Conservation (phyloP, 192 early-diverging fungal genomes). For the Backusella macrospora region DNA sequence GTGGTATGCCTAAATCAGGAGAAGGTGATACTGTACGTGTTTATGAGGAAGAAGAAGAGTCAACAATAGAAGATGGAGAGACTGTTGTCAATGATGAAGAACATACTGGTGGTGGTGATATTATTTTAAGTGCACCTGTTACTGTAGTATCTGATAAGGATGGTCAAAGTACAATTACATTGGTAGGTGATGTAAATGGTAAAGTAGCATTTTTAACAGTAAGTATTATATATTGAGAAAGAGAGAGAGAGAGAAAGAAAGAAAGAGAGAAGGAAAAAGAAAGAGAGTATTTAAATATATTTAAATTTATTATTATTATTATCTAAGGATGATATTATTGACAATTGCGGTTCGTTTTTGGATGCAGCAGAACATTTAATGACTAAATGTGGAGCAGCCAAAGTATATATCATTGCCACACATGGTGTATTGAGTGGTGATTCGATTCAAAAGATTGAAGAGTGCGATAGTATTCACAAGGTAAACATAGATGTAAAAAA, state of each 20-base stretch:
- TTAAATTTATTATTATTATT: not conserved
- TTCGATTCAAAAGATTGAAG: conserved; percentile 83
- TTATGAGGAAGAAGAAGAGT: conserved; percentile 9
- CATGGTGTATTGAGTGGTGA: conserved; percentile 94
- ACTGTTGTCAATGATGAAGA: conserved; percentile 17
- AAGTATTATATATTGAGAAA: conserved; percentile 9
- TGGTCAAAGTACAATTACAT: conserved; percentile 47
- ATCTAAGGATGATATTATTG: conserved; percentile 91
- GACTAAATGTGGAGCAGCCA: conserved; percentile 75
- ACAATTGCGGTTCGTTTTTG: conserved; percentile 85
- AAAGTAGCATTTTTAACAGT: conserved; percentile 85
- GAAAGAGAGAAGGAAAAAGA: too few relatives aligned
- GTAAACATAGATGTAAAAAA: conserved; percentile 16
- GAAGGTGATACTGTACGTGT: conserved; percentile 16
- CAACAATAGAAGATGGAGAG: not conserved
- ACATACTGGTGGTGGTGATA: conserved; percentile 20
- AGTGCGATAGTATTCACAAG: conserved; percentile 39
- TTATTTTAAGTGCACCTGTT: conserved; percentile 37
- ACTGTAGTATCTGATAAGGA: conserved; percentile 38
- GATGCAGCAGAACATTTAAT: conserved; percentile 91
- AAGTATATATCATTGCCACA: conserved; percentile 91
- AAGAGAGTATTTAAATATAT: too few relatives aligned
- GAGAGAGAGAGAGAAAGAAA: too few relatives aligned
- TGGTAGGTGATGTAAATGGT: conserved; percentile 92
- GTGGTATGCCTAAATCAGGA: conserved; percentile 33